Percentiles rank a stretch among this genome's conserved stretches.
phyloP scores from a whole-genome alignment of 106 monocot genomes.

The Posidonia australis region DNA sequence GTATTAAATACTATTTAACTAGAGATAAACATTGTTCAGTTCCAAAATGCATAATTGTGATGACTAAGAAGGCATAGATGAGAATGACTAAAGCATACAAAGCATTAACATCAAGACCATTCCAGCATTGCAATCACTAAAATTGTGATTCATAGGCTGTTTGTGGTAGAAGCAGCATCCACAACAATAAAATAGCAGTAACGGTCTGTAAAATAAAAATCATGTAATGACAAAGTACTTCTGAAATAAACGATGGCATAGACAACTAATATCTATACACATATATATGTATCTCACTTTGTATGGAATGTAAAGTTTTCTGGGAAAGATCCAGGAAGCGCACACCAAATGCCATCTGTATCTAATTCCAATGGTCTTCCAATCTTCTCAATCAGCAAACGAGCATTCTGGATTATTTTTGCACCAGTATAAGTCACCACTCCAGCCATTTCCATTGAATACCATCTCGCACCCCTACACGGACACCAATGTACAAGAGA shows the following conservation, averaged over 20 bases:
- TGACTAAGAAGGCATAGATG: too few species aligned
- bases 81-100: too few species aligned
- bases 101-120: too few species aligned
- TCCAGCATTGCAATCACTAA: too few species aligned
- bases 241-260: background rate
- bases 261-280: background rate
- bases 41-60: too few species aligned
- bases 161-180: too few species aligned
- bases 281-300: slow-evolving; percentile 24
- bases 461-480: slow-evolving; percentile 96
- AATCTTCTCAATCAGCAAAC: slow-evolving; percentile 87
- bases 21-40: too few species aligned
- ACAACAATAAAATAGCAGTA: too few species aligned
- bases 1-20: too few species aligned
- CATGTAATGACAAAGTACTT: too few species aligned
- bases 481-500: slow-evolving; percentile 6
- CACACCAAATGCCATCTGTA: slow-evolving; percentile 99
- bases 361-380: slow-evolving; percentile 92
- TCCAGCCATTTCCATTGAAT: slow-evolving; percentile 99
- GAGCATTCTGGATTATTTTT: slow-evolving; percentile 96
- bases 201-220: too few species aligned
- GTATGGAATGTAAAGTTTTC: slow-evolving; percentile 92
- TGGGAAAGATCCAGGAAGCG: slow-evolving; percentile 93
- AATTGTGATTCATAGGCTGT: too few species aligned
- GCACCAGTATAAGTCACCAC: slow-evolving; percentile 99